Base-by-base conservation (phyloP, 1,284 basidiomycete genomes). In the Heterobasidion irregulare region DNA sequence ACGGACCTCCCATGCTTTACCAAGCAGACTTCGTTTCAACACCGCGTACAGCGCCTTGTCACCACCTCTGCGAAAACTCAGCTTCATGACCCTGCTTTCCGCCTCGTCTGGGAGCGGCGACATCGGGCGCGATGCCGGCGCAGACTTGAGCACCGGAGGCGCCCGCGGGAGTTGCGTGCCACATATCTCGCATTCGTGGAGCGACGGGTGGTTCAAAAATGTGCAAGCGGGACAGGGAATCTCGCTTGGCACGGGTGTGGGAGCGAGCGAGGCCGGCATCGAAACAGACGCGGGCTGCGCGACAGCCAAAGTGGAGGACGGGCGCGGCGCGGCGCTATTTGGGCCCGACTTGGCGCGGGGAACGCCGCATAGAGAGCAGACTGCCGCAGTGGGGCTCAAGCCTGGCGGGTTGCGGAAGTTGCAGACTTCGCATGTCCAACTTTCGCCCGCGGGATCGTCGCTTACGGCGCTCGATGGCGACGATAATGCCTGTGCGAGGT, bases 51-150 rank as follows among this genome's bases (percentile, higher is more conserved):
- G 91, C 0, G 80, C 66, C 67, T 89, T 90, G 65, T 91, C 94
- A 0, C 95, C 95, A 6, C 94, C 94, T 65, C 86, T 90, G 38
- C 96, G 79, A 69, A 99, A 98, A 68, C 90, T 94, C 45, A 99
- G 67, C 58, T 87, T 87, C 54, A 90, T 78, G 64, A 79, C 72
- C 61, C 70, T 60, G 62, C 33, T 62, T 58, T 72, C 62, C 32
- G 61, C 59, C 36, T 63, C 64, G 9, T 64, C 63, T 16, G 63
- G 55, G 13, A 80, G 82, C 4, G 64, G 55, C 13, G 81, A 83
- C 13, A 67, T 69, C 8, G 79, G 80, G 36, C 80, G 76, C 19
- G 81, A 85, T 2, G 77, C 72, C 1, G 80, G 86, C 1, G 79
- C 84, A 6, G 83, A 86, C 63, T 78, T 82, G 62, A 75, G 74